These are phyloP conservation scores for Yamadazyma akitaensis DNA, from an alignment of 805 yeast genomes.

Conservation along the genomic window DNA sequence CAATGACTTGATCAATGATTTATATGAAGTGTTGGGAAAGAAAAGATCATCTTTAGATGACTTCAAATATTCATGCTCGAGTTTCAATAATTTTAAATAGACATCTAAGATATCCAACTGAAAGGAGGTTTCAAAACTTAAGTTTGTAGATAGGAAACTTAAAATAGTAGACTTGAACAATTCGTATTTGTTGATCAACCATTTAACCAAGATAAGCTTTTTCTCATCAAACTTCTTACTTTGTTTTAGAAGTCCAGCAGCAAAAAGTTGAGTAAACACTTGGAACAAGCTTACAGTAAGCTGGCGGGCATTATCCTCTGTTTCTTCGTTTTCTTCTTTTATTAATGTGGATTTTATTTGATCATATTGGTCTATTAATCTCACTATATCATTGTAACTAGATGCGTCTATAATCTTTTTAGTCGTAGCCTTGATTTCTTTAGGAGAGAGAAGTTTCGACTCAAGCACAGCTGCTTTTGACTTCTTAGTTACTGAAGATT, in stretches of 20 bases:
- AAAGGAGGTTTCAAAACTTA: conserved; percentile 48
- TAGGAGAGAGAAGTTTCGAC: conserved; percentile 11
- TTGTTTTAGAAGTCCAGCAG: conserved; percentile 37
- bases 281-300: conserved; percentile 41
- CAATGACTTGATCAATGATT: conserved; percentile 33
- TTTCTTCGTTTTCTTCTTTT: conserved; percentile 16
- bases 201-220: conserved; percentile 48
- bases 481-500: background rate
- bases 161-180: conserved; percentile 47
- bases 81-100: conserved; percentile 50
- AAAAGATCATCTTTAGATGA: conserved; percentile 51
- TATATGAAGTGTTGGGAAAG: conserved; percentile 59
- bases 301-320: conserved; percentile 36
- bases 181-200: conserved; percentile 62
- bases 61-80: conserved; percentile 54
- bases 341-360: conserved; percentile 17
- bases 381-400: conserved; percentile 51
- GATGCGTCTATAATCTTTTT: conserved; percentile 40
- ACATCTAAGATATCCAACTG: conserved; percentile 54
- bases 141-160: conserved; percentile 35
- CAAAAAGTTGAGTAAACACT: conserved; percentile 48
- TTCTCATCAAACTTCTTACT: conserved; percentile 40
- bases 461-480: background rate
- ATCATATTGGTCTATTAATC: conserved; percentile 41
- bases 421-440: conserved; percentile 22